A percentile compares a stretch with the other conserved stretches of the same genome.
phyloP scores from a whole-genome alignment of 2,329 filamentous ascomycete species.

The Cladorrhinum sp. region DNA sequence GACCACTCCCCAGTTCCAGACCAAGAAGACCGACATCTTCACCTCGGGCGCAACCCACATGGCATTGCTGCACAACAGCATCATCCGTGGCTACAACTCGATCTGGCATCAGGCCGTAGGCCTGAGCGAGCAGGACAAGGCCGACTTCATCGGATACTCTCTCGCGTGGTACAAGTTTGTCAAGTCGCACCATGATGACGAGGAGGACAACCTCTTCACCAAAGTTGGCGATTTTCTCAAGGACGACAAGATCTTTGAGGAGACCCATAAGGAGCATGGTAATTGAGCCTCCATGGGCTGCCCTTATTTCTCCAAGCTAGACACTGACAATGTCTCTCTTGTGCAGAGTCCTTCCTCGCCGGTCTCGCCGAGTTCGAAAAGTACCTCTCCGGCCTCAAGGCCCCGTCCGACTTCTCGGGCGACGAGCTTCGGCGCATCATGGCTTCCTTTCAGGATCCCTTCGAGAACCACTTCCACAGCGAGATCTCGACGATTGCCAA shows the following conservation, averaged over 20 bases:
- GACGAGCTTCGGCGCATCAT: conserved; percentile 48
- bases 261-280: conserved; percentile 56
- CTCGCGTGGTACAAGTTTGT: conserved; percentile 59
- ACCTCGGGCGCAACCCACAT: conserved; percentile 59
- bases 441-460: conserved; percentile 48
- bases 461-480: conserved; percentile 54
- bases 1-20: conserved; percentile 51
- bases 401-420: conserved; percentile 43
- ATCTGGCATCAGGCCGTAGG: conserved; percentile 59
- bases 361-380: conserved; percentile 51
- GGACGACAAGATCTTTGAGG: conserved; percentile 49
- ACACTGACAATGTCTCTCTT: background rate
- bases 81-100: conserved; percentile 62
- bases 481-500: conserved; percentile 52
- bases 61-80: conserved; percentile 57
- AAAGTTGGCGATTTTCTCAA: conserved; percentile 51
- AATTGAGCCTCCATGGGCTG: conserved; percentile 18
- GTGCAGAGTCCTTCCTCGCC: conserved; percentile 46
- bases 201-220: conserved; percentile 55
- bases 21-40: conserved; percentile 57
- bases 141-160: conserved; percentile 56
- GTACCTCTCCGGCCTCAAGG: conserved; percentile 46
- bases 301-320: background rate
- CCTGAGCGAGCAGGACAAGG: conserved; percentile 49
- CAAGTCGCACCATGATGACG: conserved; percentile 58